Base-by-base conservation (phyloP, 2,329 filamentous ascomycete genomes). In the Eutypa lata region DNA sequence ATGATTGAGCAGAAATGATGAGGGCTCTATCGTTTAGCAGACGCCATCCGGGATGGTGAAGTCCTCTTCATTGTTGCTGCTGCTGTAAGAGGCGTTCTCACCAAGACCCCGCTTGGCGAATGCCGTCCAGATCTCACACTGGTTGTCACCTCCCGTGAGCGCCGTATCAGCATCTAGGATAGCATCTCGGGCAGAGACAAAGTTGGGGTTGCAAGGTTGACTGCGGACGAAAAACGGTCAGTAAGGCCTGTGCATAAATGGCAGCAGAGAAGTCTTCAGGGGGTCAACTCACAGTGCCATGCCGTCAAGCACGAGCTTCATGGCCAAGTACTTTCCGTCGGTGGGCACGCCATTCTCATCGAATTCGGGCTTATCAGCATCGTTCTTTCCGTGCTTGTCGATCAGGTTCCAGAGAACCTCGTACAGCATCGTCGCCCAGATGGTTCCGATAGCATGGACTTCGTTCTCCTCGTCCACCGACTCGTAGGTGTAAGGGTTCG, bases 391-490 rank as follows among this genome's bases (percentile, higher is more conserved):
- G 59, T 76, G 64, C 64, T 76, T 75, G 57, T 79, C 77, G 51
- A 78, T 76, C 51, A 80, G 65, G 63, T 78, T 78, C 77, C 77
- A 80, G 53, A 79, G 63, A n/a, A 79, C 68, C 59, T 80, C 77
- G 66, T 80, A 79, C 6, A 80, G 70, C 64, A 78, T 77, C 1
- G 70, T 75, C 0, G 75, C 73, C 77, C 77, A 80, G 53, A 78
- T 70, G 47, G 73, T 74, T 26, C 76, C 76, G 48, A 76, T 74
- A 48, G 70, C 66, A 64, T 78, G 76, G 37, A 75, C 67, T 21
- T 63, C 59, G 60, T 76, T 71, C 50, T 66, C 61, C 13, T 59
- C 61, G 57, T 68, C 65, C 38, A 71, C 68, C 46, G 70, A 68
- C 8, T 60, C 68, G 68, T 78, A 79, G 21, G 70, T 70, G 59